Conservation (phyloP, 805 yeast species). For the Metschnikowia chrysomelidarum region DNA sequence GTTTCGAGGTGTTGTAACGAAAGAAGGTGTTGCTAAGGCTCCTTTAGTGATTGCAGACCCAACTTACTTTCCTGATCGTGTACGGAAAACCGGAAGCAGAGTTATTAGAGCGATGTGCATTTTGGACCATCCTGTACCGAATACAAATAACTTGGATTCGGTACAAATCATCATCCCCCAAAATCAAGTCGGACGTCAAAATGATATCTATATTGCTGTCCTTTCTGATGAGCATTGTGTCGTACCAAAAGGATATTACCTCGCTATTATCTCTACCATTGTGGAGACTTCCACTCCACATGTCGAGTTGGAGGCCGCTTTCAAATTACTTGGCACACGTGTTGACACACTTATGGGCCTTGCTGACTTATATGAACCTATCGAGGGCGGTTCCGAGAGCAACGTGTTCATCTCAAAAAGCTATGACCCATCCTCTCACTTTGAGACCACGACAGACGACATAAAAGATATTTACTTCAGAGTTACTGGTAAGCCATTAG, state of each 20-base stretch:
- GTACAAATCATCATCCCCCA: slow-evolving; percentile 95
- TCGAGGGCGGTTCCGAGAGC: slow-evolving; percentile 75
- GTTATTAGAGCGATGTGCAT: slow-evolving; percentile 87
- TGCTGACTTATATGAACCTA: slow-evolving; percentile 86
- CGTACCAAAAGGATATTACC: slow-evolving; percentile 80
- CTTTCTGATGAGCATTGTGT: slow-evolving; percentile 89
- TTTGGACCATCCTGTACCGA: slow-evolving; percentile 84
- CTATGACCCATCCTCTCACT: slow-evolving; percentile 93
- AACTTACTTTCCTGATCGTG: slow-evolving; percentile 89
- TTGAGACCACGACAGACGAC: slow-evolving; percentile 94
- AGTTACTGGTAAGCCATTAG: slow-evolving; percentile 89
- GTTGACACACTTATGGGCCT: slow-evolving; percentile 91
- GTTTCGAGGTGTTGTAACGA: slow-evolving; percentile 84
- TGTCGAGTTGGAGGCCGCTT: slow-evolving; percentile 88
- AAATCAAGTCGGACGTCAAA: slow-evolving; percentile 87
- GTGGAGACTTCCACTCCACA: slow-evolving; percentile 94
- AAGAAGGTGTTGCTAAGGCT: slow-evolving; percentile 88
- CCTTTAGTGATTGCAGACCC: slow-evolving; percentile 97
- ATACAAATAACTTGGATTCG: slow-evolving; percentile 80
- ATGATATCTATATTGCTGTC: slow-evolving; percentile 92
- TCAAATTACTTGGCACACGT: slow-evolving; percentile 78
- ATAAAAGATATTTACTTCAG: slow-evolving; percentile 91
- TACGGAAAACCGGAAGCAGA: slow-evolving; percentile 65
- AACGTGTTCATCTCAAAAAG: slow-evolving; percentile 81
- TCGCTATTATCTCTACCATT: slow-evolving; percentile 92